Base-by-base conservation (phyloP, 164 flowering plant genomes). In the Piper longum region DNA sequence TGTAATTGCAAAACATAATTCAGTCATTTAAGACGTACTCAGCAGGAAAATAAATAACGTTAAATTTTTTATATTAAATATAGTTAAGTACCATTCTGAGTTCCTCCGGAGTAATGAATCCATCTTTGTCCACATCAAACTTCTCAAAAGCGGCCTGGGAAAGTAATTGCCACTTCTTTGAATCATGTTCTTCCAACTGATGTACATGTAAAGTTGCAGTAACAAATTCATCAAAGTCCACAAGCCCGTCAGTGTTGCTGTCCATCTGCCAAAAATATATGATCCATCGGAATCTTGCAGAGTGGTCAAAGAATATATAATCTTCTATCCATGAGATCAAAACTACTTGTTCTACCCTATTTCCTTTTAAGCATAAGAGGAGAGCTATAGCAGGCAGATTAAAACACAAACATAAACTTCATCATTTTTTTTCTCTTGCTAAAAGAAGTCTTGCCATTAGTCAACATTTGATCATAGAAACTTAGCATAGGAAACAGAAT, bases 131-230 rank as follows among this genome's bases (percentile, higher is more conserved):
- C 55, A 93, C 77, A 63, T 93, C 99, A 66, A 93, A 90, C 79
- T 88, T 93, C 62, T 85, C 89, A 73, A 93, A 93, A 60, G 99
- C 99, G 57, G 90, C 88, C 74, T 78, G 85, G 65, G 99, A 90
- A 19, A 78, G 72, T 54, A 72, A 75, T 54, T 82, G 81, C 99
- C 99, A 93, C 76, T 82, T 93, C 54, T 81, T 82, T 41, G 88
- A 80, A 69, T 93, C 80, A 60, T 87, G 97, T 70, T 90, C 95
- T 75, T 88, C 88, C 72, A 93, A 67, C 71, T 93, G 99, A 79
- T 85, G 95, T 45, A 90, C 92, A 62, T 93, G 97, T 13, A 93
- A 73, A 45, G 99, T 78, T 40, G 99, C 99, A 64, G 99, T 97
- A 44, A 90, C 99, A 76, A 93, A 93, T 76, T 93, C 99, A 0